Evolutionary conservation across 2,329 filamentous ascomycete species (phyloP), one percentile per base, ranked within the genome.

Genomic region (Fusarium caatingaense): DNA sequence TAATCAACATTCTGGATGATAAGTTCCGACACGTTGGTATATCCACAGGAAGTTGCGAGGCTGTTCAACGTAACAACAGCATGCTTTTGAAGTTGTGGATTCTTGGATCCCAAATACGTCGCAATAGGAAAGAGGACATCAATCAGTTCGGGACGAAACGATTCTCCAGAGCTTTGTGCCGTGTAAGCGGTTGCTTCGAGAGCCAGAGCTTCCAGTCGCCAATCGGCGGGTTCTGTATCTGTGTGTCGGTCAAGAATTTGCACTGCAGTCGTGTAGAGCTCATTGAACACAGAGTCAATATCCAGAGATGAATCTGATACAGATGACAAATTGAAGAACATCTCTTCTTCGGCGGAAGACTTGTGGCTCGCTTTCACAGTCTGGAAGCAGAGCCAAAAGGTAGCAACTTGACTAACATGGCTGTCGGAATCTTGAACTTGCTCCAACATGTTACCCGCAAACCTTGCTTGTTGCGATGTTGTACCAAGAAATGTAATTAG

Each of bases 1-100:
- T 99, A 99, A 79, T 99, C 96, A 18, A 93, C 94, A 66, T 99
- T 99, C 55, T 92, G 89, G 28, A 98, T 88, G 41, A 99, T 91
- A 69, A 99, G 83, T 18, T 92, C 89, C 27, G 91, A 91, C 7
- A 95, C 91, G 72, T 86, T 90, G 0, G 77, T 66, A 74, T 98
- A 99, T 3, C 87, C 89, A 74, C 93, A 98, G 1, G 91, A 86
- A 4, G 80, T 76, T 2, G 95, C 91, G n/a, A 98, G 84, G 20
- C 89, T 88, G 75, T 98, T 96, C 16, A 99, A 84, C 37, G 92
- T 92, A 6, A 89, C 88, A 68, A 98, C 91, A 8, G 95, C 93
- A 78, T 98, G 94, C 32, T 88, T 87, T 70, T 94, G 91, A 18
- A 99, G 83, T 27, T 84, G 83, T 1, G 85, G 80, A 37, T 90